Conservation (phyloP, 2,329 filamentous ascomycete genomes). For the Pleoardoris graminearum region DNA sequence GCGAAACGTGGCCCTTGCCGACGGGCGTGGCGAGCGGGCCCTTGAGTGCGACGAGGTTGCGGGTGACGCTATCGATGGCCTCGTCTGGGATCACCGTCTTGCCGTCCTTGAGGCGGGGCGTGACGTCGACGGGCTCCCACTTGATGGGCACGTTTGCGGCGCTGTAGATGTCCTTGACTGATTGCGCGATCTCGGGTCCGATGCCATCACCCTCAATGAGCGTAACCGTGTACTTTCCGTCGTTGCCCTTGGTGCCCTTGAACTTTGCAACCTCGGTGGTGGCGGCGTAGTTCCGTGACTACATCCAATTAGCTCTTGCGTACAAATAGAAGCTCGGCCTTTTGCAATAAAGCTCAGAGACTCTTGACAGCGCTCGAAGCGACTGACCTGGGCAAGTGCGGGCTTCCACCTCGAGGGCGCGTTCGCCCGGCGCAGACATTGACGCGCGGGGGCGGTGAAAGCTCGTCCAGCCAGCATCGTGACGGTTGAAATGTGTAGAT, state of each 20-base stretch:
- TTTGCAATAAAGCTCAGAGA: neutral
- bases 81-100: conserved; percentile 92
- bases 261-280: conserved; percentile 75
- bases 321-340: neutral
- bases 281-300: conserved; percentile 11
- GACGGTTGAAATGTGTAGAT: conserved; percentile 38
- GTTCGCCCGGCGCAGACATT: conserved; percentile 72
- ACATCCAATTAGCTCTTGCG: neutral
- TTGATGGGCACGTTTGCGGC: conserved; percentile 94
- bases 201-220: conserved; percentile 99
- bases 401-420: conserved; percentile 52
- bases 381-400: conserved; percentile 61
- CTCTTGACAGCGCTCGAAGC: neutral
- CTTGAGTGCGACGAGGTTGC: conserved; percentile 97
- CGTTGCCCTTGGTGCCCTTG: conserved; percentile 83
- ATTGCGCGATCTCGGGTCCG: conserved; percentile 95
- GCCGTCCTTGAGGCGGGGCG: conserved; percentile 88
- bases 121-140: conserved; percentile 98
- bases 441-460: conserved; percentile 74
- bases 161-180: conserved; percentile 97
- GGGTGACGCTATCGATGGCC: conserved; percentile 89
- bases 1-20: conserved; percentile 98
- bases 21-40: conserved; percentile 96
- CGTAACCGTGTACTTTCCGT: conserved; percentile 93
- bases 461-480: conserved; percentile 84